phyloP scores from a whole-genome alignment of 2,329 filamentous ascomycete genomes.

The Metarhizium guizhouense region DNA sequence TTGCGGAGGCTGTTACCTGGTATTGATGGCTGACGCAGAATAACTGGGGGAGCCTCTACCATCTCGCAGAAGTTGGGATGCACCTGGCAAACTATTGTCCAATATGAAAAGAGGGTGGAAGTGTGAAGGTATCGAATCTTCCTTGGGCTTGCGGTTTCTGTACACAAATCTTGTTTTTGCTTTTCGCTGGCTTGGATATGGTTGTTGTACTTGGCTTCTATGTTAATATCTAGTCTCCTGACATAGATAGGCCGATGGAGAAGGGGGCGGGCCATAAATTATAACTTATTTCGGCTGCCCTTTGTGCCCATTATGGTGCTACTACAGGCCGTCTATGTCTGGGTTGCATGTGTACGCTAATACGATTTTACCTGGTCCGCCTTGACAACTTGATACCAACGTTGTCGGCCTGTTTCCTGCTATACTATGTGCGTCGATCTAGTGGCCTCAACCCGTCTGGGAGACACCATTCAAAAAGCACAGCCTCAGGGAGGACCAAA shows the following conservation, averaged over 20 bases:
- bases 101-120: neutral
- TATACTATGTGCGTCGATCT: too few relatives aligned
- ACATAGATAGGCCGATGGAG: neutral
- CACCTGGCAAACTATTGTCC: neutral
- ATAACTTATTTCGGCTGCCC: neutral
- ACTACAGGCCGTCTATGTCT: conserved; percentile 6
- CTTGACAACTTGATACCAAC: too few relatives aligned
- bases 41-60: neutral
- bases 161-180: conserved; percentile 4
- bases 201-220: neutral
- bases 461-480: too few relatives aligned
- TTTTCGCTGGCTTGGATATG: conserved; percentile 2
- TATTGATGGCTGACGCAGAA: neutral
- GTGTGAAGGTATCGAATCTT: neutral
- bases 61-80: neutral
- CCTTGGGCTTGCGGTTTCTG: neutral
- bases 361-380: too few relatives aligned
- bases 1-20: neutral
- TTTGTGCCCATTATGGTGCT: neutral
- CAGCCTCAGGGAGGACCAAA: too few relatives aligned
- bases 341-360: neutral
- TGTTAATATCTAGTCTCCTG: neutral
- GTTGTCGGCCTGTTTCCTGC: too few relatives aligned
- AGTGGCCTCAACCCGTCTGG: too few relatives aligned
- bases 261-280: neutral